These are phyloP conservation scores for Apiospora koreana DNA, from an alignment of 2,329 filamentous ascomycete species.

Conservation along the genomic window DNA sequence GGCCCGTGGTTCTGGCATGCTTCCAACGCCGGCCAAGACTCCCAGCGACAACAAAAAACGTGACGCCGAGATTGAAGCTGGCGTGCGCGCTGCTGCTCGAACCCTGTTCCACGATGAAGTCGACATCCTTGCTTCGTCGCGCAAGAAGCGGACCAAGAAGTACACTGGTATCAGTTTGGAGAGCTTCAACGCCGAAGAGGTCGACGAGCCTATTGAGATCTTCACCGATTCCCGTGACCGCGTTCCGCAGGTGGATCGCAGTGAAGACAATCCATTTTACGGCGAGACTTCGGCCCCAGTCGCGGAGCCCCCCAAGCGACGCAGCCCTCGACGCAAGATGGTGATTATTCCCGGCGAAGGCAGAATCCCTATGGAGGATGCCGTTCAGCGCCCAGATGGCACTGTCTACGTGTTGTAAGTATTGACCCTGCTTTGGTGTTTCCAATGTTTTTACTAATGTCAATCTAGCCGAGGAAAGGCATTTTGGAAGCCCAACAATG, in stretches of 20 bases:
- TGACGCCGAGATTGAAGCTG: slow-evolving; percentile 49
- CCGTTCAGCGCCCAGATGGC: slow-evolving; percentile 67
- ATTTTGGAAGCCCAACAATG: slow-evolving; percentile 65
- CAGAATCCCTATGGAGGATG: slow-evolving; percentile 61
- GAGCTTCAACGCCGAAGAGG: slow-evolving; percentile 60
- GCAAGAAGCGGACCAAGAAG: slow-evolving; percentile 59
- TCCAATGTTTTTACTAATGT: slow-evolving; percentile 13
- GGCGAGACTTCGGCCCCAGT: slow-evolving; percentile 41
- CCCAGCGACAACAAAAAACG: slow-evolving; percentile 59
- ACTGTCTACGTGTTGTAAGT: slow-evolving; percentile 79
- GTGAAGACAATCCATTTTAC: slow-evolving; percentile 72
- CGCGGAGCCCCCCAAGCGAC: slow-evolving; percentile 45
- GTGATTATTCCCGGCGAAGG: slow-evolving; percentile 59
- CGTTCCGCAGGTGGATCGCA: slow-evolving; percentile 67
- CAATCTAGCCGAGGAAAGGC: slow-evolving; percentile 73
- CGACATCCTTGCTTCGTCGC: slow-evolving; percentile 59
- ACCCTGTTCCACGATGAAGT: slow-evolving; percentile 60
- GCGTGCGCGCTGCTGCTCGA: slow-evolving; percentile 57
- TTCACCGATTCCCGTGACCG: slow-evolving; percentile 81
- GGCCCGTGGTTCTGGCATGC: slow-evolving; percentile 52
- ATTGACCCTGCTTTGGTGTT: slow-evolving; percentile 8
- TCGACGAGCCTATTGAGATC: slow-evolving; percentile 65
- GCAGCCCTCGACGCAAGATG: slow-evolving; percentile 54
- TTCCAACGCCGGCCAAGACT: slow-evolving; percentile 79
- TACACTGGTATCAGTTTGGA: slow-evolving; percentile 56